phyloP scores from a whole-genome alignment of 2,329 filamentous ascomycete species.

The Alternaria consortialis region DNA sequence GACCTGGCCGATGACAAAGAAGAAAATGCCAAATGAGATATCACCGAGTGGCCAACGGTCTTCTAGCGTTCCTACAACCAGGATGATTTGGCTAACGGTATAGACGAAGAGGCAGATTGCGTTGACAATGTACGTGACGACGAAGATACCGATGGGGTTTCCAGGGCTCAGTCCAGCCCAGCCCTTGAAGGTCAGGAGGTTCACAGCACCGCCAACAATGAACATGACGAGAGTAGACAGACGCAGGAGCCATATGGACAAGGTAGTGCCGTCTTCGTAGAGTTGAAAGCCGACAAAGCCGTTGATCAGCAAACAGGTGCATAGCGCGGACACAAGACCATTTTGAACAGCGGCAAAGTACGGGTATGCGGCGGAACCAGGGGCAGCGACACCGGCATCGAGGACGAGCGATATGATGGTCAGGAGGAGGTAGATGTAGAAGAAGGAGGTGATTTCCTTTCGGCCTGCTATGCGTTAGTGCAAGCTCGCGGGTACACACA shows the following conservation, averaged over 20 bases:
- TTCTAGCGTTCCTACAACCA: slow-evolving; percentile 88
- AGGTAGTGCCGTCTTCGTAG: slow-evolving; percentile 93
- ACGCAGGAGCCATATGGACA: slow-evolving; percentile 93
- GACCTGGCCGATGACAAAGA: slow-evolving; percentile 92
- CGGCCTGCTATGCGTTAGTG: slow-evolving; percentile 59
- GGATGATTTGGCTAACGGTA: slow-evolving; percentile 83
- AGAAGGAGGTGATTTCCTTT: slow-evolving; percentile 85
- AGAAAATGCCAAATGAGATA: slow-evolving; percentile 87
- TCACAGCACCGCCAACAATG: slow-evolving; percentile 83
- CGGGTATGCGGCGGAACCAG: slow-evolving; percentile 79
- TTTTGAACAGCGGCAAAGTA: slow-evolving; percentile 92
- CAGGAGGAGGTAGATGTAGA: slow-evolving; percentile 94
- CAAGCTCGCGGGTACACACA: slow-evolving; percentile 62
- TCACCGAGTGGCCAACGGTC: slow-evolving; percentile 96
- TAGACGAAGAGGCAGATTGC: slow-evolving; percentile 88
- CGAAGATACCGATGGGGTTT: slow-evolving; percentile 88
- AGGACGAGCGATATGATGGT: slow-evolving; percentile 89
- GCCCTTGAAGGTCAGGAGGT: slow-evolving; percentile 89
- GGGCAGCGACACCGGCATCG: slow-evolving; percentile 90
- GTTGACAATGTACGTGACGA: slow-evolving; percentile 91
- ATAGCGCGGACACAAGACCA: slow-evolving; percentile 83
- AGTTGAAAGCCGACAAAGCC: slow-evolving; percentile 98
- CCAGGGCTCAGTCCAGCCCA: slow-evolving; percentile 87
- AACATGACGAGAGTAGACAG: slow-evolving; percentile 82
- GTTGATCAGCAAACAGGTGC: slow-evolving; percentile 92